A percentile compares a stretch with the other conserved stretches of the same genome.
These are phyloP conservation scores for Nepenthes mirabilis DNA, from an alignment of 148 eudicot species.

Conservation along the genomic window DNA sequence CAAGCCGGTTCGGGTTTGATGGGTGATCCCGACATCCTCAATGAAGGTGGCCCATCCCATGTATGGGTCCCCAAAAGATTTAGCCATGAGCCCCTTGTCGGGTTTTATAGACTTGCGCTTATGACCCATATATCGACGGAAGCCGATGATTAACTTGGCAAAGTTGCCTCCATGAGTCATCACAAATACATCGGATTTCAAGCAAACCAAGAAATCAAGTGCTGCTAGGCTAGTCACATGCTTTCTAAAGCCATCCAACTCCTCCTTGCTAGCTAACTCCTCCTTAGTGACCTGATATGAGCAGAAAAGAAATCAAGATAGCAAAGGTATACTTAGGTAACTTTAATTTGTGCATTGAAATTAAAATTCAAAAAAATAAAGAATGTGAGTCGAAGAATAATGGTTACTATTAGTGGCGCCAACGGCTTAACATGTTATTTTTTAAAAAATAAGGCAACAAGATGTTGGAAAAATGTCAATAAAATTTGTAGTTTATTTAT, in stretches of 20 bases:
- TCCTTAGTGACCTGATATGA: constrained; percentile 78
- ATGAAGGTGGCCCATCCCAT: constrained; percentile 98
- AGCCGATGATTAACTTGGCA: constrained; percentile 83
- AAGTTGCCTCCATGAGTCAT: constrained; percentile 99
- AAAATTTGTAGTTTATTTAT: too few species aligned
- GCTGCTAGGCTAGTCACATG: constrained; percentile 97
- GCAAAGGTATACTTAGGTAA: background rate
- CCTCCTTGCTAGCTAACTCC: constrained; percentile 77
- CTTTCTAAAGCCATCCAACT: constrained; percentile 76
- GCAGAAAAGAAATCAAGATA: constrained; percentile 1
- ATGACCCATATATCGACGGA: constrained; percentile 88
- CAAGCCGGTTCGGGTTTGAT: constrained; percentile 86
- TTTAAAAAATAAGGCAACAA: too few species aligned
- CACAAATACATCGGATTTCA: constrained; percentile 91
- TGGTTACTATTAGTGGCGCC: too few species aligned
- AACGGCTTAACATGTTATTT: too few species aligned
- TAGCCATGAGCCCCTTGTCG: constrained; percentile 91
- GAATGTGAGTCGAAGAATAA: too few species aligned
- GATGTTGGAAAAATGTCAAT: too few species aligned
- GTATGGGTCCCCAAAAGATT: constrained; percentile 94
- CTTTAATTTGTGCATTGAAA: background rate
- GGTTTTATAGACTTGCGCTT: constrained; percentile 84
- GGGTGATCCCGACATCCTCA: constrained; percentile 84
- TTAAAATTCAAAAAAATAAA: too few species aligned
- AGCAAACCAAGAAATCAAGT: constrained; percentile 87